Evolutionary conservation across 371 early-diverging fungal species (phyloP).

Genomic region (Apophysomyces variabilis): DNA sequence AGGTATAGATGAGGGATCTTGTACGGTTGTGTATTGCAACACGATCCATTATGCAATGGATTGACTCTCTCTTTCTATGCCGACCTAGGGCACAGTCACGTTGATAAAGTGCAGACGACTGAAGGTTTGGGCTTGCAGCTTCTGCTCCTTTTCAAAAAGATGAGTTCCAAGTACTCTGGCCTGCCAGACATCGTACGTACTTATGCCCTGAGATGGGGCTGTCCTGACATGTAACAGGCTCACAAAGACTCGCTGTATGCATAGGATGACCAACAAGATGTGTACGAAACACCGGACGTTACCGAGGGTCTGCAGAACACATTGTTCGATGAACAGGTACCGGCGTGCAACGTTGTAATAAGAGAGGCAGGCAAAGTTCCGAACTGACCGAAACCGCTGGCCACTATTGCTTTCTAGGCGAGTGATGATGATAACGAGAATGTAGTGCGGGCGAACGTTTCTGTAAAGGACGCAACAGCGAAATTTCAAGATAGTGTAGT

Average conservation of each 20-base stretch:
- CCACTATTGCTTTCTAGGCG: conserved; percentile 27
- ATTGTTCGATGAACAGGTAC: conserved; percentile 61
- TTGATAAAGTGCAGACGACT: background rate
- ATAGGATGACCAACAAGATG: conserved; percentile 83
- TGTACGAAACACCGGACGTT: conserved; percentile 84
- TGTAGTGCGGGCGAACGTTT: conserved; percentile 59
- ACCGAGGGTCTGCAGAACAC: conserved; percentile 39
- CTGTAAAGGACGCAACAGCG: conserved; percentile 62
- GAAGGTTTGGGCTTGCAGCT: background rate
- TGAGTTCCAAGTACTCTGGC: conserved; percentile 70
- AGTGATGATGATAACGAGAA: conserved; percentile 66
- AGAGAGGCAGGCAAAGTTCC: too few species aligned
- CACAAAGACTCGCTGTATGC: background rate
- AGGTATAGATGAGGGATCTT: too few species aligned
- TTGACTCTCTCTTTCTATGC: too few species aligned
- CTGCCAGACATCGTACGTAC: conserved; percentile 70
- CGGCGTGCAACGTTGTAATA: background rate
- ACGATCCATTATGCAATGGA: too few species aligned
- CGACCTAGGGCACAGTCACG: background rate
- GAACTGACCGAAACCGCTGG: background rate
- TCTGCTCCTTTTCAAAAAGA: conserved; percentile 17
- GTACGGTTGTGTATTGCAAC: too few species aligned
- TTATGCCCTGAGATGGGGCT: background rate
- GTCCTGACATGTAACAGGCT: background rate
- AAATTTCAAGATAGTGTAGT: conserved; percentile 59